Percentiles rank a stretch among this genome's conserved stretches.
phyloP scores from a whole-genome alignment of 805 yeast genomes.

The Sugiyamaella valdiviana region DNA sequence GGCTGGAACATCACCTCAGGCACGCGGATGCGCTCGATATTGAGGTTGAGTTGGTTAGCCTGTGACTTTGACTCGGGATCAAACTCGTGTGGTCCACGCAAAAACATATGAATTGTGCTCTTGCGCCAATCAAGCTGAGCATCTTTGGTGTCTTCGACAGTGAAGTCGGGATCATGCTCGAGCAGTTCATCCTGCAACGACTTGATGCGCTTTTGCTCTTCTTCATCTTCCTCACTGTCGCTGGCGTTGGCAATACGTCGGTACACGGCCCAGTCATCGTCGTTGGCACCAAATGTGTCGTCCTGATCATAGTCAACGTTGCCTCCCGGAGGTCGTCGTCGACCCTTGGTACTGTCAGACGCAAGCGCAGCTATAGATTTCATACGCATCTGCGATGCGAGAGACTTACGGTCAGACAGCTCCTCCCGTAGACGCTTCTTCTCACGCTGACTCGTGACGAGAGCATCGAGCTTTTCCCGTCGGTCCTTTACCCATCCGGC shows the following conservation, averaged over 20 bases:
- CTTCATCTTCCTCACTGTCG: constrained; percentile 76
- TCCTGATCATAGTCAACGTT: constrained; percentile 74
- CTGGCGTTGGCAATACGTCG: constrained; percentile 71
- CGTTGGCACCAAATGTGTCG: constrained; percentile 92
- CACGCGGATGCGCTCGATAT: constrained; percentile 82
- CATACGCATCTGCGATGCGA: constrained; percentile 90
- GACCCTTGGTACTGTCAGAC: constrained; percentile 41
- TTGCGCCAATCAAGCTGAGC: constrained; percentile 82
- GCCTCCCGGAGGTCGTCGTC: constrained; percentile 21
- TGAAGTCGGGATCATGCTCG: constrained; percentile 78
- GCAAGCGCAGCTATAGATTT: constrained; percentile 84
- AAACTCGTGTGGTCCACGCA: constrained; percentile 85
- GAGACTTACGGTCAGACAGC: constrained; percentile 79
- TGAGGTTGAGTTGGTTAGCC: constrained; percentile 83
- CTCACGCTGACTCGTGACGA: constrained; percentile 62
- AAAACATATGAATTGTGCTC: constrained; percentile 70
- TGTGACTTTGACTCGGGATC: constrained; percentile 78
- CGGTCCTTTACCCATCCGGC: constrained; percentile 74
- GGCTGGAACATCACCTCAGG: constrained; percentile 95
- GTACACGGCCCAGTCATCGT: constrained; percentile 91
- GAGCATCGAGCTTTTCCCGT: constrained; percentile 49
- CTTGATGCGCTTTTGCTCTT: constrained; percentile 40
- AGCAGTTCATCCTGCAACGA: constrained; percentile 66
- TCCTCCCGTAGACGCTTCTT: constrained; percentile 66
- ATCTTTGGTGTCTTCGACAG: constrained; percentile 63